Base-by-base conservation (phyloP, 2,329 filamentous ascomycete genomes). In the Dactylonectria estremocensis region DNA sequence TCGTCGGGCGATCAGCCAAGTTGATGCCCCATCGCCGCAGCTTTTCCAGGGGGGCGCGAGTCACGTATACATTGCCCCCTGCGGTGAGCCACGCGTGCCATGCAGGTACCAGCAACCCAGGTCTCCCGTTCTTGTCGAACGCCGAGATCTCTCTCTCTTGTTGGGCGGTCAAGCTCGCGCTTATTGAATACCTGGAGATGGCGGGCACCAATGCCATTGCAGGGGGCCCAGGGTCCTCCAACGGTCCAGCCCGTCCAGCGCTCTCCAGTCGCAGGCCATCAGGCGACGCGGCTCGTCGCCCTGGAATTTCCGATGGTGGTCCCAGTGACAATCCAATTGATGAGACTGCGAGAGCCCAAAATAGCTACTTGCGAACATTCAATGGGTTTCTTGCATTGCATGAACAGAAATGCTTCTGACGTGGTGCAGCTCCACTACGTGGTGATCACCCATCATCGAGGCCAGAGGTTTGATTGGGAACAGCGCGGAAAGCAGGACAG, bases 41-140 rank as follows among this genome's bases (percentile, higher is more conserved):
- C 24, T 37, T 66, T 43, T 35, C 45, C 24, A 28, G 24, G 24
- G 63, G 52, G 52, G 35, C 46, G 37, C 52, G 66, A 65, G 70
- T 75, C 28, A 55, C 62, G 57, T 62, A 73, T 75, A 76, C 73
- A 61, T 67, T 52, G 28, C 24, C 16, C 14, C n/a, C 52, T 52
- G 45, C 52, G 54, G 28, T 50, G 24, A 37, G 56, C 64, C 65
- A 68, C 60, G 61, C 61, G 69, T 67, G 61, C 45, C 20, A 72
- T 68, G 69, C 70, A 76, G 70, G 73, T 74, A 74, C 72, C 67
- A 68, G 56, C 53, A 53, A 33, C 53, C 45, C 22, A 49, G 31
- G 20, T 13, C 50, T 24, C 37, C 31, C 52, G 52, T 43, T 58
- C 31, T 31, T 74, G 64, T 53, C 66, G 58, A 52, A 60, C 52